Evolutionary conservation across 805 yeast genomes (phyloP).

Genomic region (Starmera quercuum): DNA sequence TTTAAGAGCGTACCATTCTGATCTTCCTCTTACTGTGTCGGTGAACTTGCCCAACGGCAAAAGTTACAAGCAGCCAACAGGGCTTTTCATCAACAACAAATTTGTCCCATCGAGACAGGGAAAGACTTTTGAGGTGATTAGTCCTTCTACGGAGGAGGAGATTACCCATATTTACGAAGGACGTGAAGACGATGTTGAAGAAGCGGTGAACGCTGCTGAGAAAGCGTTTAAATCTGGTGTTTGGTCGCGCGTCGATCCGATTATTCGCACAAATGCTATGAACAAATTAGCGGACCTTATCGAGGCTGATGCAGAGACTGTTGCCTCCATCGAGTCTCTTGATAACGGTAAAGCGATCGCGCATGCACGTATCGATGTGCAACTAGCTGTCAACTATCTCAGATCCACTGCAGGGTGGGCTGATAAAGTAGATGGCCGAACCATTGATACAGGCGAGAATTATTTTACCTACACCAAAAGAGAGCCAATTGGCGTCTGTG

Average conservation of each 20-base stretch:
- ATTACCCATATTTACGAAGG: constrained; percentile 70
- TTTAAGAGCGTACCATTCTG: constrained; percentile 5
- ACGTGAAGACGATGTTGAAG: constrained; percentile 67
- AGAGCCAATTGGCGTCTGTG: constrained; percentile 93
- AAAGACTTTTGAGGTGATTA: constrained; percentile 54
- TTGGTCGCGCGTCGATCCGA: constrained; percentile 70
- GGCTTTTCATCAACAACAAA: constrained; percentile 70
- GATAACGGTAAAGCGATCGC: constrained; percentile 84
- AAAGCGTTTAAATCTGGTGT: constrained; percentile 66
- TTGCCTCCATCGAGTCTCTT: constrained; percentile 76
- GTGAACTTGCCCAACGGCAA: constrained; percentile 64
- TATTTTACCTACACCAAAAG: constrained; percentile 75
- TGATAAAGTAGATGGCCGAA: constrained; percentile 74
- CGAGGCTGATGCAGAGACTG: constrained; percentile 60
- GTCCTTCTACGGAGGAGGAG: constrained; percentile 67
- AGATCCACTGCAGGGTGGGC: constrained; percentile 90
- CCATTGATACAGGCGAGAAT: constrained; percentile 64
- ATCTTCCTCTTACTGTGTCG: constrained; percentile 35
- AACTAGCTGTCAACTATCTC: constrained; percentile 57
- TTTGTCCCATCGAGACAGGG: constrained; percentile 52
- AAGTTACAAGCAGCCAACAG: constrained; percentile 68
- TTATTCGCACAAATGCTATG: constrained; percentile 54
- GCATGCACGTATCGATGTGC: constrained; percentile 71
- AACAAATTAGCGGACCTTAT: constrained; percentile 70
- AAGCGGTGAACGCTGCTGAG: constrained; percentile 76